Percentiles rank a stretch among this genome's conserved stretches.
These are phyloP conservation scores for Carex arenaria DNA, from an alignment of 202 grass and related monocot species.

Conservation along the genomic window DNA sequence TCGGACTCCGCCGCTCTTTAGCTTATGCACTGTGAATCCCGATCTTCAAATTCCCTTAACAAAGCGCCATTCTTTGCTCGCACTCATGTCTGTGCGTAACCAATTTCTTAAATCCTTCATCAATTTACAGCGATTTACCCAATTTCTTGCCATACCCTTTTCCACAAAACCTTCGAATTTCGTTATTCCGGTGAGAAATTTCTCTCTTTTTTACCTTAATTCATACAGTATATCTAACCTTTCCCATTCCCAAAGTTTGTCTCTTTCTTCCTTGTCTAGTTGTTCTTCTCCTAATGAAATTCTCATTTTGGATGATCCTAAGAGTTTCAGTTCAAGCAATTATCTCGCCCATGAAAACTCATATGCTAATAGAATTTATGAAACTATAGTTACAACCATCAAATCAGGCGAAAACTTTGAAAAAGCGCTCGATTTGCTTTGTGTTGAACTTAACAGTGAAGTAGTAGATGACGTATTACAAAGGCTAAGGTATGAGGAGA, in stretches of 20 bases:
- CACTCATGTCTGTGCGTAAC: background rate
- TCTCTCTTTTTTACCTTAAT: background rate
- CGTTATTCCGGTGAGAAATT: background rate
- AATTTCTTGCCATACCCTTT: background rate
- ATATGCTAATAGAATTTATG: conserved; percentile 49
- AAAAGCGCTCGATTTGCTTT: conserved; percentile 54
- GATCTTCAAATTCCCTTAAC: background rate
- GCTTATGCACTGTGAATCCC: background rate
- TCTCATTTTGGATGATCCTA: conserved; percentile 2
- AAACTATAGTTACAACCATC: conserved; percentile 32
- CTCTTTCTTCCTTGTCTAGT: background rate
- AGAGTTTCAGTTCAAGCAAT: conserved; percentile 5
- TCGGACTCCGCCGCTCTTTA: background rate
- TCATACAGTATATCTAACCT: background rate
- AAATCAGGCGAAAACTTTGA: conserved; percentile 45
- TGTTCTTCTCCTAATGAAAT: background rate
- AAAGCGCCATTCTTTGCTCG: background rate
- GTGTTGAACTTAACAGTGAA: conserved; percentile 47
- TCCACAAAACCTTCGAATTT: background rate
- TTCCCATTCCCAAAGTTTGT: background rate
- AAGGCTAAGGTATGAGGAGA: conserved; percentile 81
- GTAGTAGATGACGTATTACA: conserved; percentile 65
- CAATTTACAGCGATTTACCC: conserved; percentile 6
- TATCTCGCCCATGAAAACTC: background rate
- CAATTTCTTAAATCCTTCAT: background rate